A percentile compares a stretch with the other conserved stretches of the same genome.
These are phyloP conservation scores for Aegilops tauschii DNA, from an alignment of 176 grass and related monocot genomes.

Conservation along the genomic window DNA sequence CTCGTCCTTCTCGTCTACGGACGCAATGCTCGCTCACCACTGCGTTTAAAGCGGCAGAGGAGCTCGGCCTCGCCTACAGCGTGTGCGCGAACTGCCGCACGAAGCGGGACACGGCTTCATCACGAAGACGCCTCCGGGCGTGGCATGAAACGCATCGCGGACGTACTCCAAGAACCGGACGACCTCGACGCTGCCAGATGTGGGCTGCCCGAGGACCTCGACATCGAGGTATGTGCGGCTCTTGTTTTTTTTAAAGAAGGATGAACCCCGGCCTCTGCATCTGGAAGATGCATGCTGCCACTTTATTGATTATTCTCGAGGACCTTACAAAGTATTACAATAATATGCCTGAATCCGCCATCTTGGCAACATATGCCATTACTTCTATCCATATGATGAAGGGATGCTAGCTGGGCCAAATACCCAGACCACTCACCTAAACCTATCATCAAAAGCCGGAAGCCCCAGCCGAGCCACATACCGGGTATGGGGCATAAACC, in stretches of 20 bases:
- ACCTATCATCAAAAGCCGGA: no score
- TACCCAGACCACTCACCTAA: no score
- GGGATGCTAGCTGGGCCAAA: no score
- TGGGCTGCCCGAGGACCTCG: conserved; percentile 24
- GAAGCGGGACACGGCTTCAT: conserved; percentile 38
- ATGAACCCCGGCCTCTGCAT: no score
- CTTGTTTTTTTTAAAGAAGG: neutral
- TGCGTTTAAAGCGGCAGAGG: neutral
- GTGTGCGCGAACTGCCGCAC: conserved; percentile 34
- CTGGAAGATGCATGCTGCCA: no score
- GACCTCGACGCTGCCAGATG: conserved; percentile 27
- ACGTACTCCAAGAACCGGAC: conserved; percentile 52
- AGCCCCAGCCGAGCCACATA: no score
- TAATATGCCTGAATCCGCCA: no score
- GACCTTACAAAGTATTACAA: no score
- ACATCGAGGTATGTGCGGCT: conserved; percentile 72
- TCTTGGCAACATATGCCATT: no score
- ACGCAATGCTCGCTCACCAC: neutral
- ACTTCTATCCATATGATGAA: no score
- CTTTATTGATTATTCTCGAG: no score
- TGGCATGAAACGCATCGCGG: conserved; percentile 25
- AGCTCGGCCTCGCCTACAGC: neutral
- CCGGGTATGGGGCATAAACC: no score
- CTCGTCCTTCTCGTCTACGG: neutral
- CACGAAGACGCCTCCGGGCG: conserved; percentile 28